Conservation (phyloP, 2,329 filamentous ascomycete genomes). For the Diaporthe humulicola region DNA sequence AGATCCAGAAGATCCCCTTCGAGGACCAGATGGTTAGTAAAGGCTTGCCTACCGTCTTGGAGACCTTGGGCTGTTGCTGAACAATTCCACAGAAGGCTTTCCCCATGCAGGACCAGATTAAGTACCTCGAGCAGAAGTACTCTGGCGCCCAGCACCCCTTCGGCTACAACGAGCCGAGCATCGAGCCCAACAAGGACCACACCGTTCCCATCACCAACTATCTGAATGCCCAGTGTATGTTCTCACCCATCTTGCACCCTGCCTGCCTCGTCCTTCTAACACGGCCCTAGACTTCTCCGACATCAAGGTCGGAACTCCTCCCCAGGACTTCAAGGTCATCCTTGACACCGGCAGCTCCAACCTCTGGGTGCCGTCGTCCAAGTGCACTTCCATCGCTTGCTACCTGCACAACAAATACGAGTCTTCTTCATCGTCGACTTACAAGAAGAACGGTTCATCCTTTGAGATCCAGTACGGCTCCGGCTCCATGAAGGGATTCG, state of each 20-base stretch:
- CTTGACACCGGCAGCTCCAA: constrained; percentile 99
- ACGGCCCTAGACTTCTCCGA: constrained; percentile 88
- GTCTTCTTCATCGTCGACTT: constrained; percentile 87
- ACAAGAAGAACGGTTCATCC: constrained; percentile 91
- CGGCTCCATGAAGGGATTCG: constrained; percentile 91
- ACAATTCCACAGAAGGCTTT: constrained; percentile 71
- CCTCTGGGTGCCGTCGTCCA: constrained; percentile 93
- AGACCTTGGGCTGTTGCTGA: constrained; percentile 33
- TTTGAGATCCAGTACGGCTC: constrained; percentile 98
- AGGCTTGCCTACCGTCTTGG: neutral
- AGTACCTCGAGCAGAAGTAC: constrained; percentile 94
- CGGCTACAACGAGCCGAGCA: constrained; percentile 36
- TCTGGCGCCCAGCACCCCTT: constrained; percentile 68
- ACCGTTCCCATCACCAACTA: constrained; percentile 95
- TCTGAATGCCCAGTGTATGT: constrained; percentile 97
- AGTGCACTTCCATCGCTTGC: constrained; percentile 96
- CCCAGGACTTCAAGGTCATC: constrained; percentile 97
- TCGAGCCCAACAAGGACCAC: constrained; percentile 65
- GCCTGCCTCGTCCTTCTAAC: constrained; percentile 5
- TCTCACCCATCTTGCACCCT: constrained; percentile 16
- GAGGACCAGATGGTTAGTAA: constrained; percentile 88
- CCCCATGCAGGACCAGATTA: constrained; percentile 85
- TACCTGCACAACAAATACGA: constrained; percentile 98
- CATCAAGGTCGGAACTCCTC: constrained; percentile 90
- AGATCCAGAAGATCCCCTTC: constrained; percentile 96